Evolutionary conservation across 768 basidiomycete species (phyloP), one percentile per base, ranked within the genome.

Genomic region (Piloderma croceum): DNA sequence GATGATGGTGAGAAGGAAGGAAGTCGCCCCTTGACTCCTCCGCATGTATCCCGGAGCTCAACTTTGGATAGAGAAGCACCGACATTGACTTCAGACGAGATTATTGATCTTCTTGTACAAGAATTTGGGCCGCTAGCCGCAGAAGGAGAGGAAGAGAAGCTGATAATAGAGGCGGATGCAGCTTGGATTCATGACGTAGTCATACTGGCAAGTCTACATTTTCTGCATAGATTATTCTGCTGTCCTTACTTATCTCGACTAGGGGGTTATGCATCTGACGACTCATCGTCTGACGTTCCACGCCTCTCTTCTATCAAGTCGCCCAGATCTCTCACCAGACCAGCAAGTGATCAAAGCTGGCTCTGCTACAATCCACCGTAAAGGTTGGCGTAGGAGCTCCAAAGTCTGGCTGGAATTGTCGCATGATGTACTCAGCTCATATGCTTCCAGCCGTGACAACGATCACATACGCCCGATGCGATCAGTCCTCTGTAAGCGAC

Each of bases 281-380:
- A 79, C 77, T 0, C 79, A 82, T 56, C 71, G 81, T 4, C 45
- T 83, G 15, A 62, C 77, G 0, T 84, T 84, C 54, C 80, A 83
- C 49, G 81, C 81, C 2, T 70, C 78, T 7, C 55, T 84, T 15
- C 67, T 77, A 12, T 64, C 74, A 0, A 64, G 66, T 19, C 53
- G 58, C n/a, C 61, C 67, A 5, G 66, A 58, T 32, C 42, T 61
- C 24, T 42, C 47, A 6, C 47, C 53, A 10, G 38, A 43, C 5
- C 56, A 62, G 17, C 59, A 68, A 27, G 43, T 73, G 13, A 57
- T 82, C 34, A 74, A 70, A 49, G 48, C 71, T 11, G 81, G 79
- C 1, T 57, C 76, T 2, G 74, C 71, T 3, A 60, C 69, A 1
- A 56, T 77, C 21, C 72, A 71, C 42, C 59, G 68, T 9, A 63